Evolutionary conservation across 2,329 filamentous ascomycete species (phyloP).

Genomic region (Fusarium pininemorale): DNA sequence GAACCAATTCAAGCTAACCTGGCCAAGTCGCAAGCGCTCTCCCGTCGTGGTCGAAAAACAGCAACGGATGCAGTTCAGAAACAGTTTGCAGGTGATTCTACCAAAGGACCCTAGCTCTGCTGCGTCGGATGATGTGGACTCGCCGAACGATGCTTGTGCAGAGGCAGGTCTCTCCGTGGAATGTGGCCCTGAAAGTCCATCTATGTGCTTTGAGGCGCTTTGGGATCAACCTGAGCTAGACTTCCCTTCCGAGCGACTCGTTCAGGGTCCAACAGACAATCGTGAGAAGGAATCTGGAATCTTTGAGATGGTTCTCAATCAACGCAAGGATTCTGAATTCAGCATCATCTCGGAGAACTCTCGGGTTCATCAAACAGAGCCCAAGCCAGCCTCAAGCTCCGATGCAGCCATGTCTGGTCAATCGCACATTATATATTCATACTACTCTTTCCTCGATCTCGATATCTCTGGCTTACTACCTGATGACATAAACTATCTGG

Average conservation of each 20-base stretch:
- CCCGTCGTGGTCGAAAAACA: not conserved
- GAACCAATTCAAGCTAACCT: not conserved
- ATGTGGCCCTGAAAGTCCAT: not conserved
- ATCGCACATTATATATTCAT: constrained; percentile 21
- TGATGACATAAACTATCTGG: constrained; percentile 20
- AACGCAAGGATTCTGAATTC: not conserved
- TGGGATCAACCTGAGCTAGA: not conserved
- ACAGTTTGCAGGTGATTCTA: not conserved
- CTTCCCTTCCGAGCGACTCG: not conserved
- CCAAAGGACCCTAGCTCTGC: not conserved
- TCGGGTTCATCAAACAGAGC: not conserved
- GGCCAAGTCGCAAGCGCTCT: not conserved
- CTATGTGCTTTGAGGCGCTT: not conserved
- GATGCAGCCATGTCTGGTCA: not conserved
- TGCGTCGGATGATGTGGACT: not conserved
- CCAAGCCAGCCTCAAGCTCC: not conserved
- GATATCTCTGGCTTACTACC: constrained; percentile 10
- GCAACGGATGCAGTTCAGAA: not conserved
- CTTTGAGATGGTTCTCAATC: not conserved
- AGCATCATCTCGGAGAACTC: not conserved
- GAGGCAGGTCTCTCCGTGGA: not conserved
- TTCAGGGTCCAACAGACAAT: not conserved
- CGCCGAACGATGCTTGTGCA: not conserved
- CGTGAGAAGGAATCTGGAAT: not conserved
- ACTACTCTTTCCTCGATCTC: constrained; percentile 10